phyloP scores from a whole-genome alignment of 345 rosid species.

The Isatis tinctoria region DNA sequence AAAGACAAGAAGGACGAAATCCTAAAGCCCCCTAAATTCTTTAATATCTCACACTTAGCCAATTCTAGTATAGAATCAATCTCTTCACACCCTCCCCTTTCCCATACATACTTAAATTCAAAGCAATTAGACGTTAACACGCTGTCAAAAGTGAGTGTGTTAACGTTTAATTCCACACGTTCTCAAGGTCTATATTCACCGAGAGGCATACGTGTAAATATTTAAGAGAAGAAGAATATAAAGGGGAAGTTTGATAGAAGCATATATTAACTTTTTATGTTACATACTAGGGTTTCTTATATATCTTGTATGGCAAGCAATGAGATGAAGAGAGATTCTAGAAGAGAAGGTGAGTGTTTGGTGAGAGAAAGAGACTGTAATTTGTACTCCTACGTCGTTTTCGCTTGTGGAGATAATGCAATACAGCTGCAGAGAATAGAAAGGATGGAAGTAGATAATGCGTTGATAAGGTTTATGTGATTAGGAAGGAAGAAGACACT shows the following conservation, averaged over 20 bases:
- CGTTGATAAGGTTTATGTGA: constrained; percentile 34
- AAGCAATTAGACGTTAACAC: constrained; percentile 23
- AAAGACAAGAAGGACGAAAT: constrained; percentile 20
- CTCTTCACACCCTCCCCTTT: background rate
- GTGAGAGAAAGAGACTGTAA: constrained; percentile 14
- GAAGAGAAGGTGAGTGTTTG: constrained; percentile 15
- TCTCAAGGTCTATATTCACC: constrained; percentile 18
- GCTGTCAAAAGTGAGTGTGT: constrained; percentile 36
- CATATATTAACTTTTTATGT: background rate
- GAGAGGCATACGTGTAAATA: constrained; percentile 34
- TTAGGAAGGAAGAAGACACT: constrained; percentile 18
- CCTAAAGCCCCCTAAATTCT: constrained; percentile 17
- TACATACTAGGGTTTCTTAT: background rate
- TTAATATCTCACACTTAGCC: constrained; percentile 17
- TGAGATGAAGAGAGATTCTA: background rate
- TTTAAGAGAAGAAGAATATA: background rate
- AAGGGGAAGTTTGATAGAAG: constrained; percentile 6
- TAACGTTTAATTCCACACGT: constrained; percentile 24
- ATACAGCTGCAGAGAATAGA: constrained; percentile 29
- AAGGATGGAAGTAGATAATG: constrained; percentile 8
- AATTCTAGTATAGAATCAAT: constrained; percentile 16
- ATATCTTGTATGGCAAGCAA: constrained; percentile 21
- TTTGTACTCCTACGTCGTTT: constrained; percentile 18
- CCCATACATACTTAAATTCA: background rate
- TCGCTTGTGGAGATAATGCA: constrained; percentile 22